These are phyloP conservation scores for Phoma sp. DNA, from an alignment of 2,329 filamentous ascomycete species.

Conservation along the genomic window DNA sequence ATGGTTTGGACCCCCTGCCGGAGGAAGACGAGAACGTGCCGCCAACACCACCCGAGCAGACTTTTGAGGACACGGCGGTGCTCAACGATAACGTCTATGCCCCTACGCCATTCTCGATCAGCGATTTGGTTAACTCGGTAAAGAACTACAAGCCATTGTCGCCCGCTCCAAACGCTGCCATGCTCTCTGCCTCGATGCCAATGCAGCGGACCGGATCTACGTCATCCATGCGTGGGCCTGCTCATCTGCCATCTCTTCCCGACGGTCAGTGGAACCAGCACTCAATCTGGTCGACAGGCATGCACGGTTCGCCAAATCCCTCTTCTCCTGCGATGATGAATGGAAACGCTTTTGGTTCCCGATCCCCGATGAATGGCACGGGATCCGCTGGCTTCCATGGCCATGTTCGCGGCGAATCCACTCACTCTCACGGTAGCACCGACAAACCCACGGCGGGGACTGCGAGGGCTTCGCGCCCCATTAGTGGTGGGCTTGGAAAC, in stretches of 20 bases:
- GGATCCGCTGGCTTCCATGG: slow-evolving; percentile 40
- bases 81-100: slow-evolving; percentile 41
- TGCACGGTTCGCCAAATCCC: slow-evolving; percentile 38
- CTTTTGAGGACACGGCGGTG: slow-evolving; percentile 49
- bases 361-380: slow-evolving; percentile 43
- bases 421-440: slow-evolving; percentile 49
- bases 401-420: slow-evolving; percentile 53
- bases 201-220: slow-evolving; percentile 45
- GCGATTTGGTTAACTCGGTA: slow-evolving; percentile 47
- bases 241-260: slow-evolving; percentile 45
- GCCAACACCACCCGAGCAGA: slow-evolving; percentile 55
- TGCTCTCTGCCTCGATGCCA: slow-evolving; percentile 42
- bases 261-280: slow-evolving; percentile 43
- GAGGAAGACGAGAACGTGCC: slow-evolving; percentile 54
- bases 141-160: slow-evolving; percentile 44
- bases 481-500: slow-evolving; percentile 40
- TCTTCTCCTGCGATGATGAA: slow-evolving; percentile 38
- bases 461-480: slow-evolving; percentile 24
- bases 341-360: slow-evolving; percentile 23
- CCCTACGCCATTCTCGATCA: slow-evolving; percentile 37
- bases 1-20: slow-evolving; percentile 47
- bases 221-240: slow-evolving; percentile 44
- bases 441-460: slow-evolving; percentile 26
- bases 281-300: slow-evolving; percentile 47
- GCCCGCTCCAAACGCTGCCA: slow-evolving; percentile 31